These are phyloP conservation scores for Quambalaria eucalypti DNA, from an alignment of 1,284 basidiomycete species.

Conservation along the genomic window DNA sequence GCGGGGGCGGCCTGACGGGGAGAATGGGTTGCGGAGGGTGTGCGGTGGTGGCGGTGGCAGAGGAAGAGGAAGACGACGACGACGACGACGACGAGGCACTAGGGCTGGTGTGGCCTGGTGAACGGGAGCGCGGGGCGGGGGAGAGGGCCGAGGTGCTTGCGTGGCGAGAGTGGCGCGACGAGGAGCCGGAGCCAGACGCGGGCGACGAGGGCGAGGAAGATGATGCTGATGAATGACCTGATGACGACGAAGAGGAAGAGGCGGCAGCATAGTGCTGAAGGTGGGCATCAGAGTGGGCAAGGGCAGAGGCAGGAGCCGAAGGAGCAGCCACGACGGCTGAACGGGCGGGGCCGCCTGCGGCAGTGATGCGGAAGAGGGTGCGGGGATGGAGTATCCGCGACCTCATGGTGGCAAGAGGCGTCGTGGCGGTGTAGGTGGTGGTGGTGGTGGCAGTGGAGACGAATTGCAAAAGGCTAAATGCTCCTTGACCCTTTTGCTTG, in stretches of 20 bases:
- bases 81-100: neutral
- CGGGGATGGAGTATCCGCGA: neutral
- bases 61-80: neutral
- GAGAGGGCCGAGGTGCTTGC: too few relatives aligned
- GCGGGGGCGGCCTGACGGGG: neutral
- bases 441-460: too few relatives aligned
- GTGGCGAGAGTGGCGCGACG: neutral
- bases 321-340: neutral
- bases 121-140: too few relatives aligned
- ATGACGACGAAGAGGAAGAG: neutral
- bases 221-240: neutral
- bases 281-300: neutral
- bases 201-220: neutral
- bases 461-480: too few relatives aligned
- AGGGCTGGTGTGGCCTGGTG: neutral
- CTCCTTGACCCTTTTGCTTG: too few relatives aligned
- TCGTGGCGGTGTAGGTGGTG: too few relatives aligned
- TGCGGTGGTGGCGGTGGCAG: neutral
- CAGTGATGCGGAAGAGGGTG: neutral
- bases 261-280: too few relatives aligned
- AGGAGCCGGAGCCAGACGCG: neutral
- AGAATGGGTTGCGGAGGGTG: neutral
- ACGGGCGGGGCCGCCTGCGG: neutral
- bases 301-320: neutral
- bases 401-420: conserved; percentile 1